Evolutionary conservation across 2,329 filamentous ascomycete species (phyloP).

Genomic region (Sclerotinia subarctica): DNA sequence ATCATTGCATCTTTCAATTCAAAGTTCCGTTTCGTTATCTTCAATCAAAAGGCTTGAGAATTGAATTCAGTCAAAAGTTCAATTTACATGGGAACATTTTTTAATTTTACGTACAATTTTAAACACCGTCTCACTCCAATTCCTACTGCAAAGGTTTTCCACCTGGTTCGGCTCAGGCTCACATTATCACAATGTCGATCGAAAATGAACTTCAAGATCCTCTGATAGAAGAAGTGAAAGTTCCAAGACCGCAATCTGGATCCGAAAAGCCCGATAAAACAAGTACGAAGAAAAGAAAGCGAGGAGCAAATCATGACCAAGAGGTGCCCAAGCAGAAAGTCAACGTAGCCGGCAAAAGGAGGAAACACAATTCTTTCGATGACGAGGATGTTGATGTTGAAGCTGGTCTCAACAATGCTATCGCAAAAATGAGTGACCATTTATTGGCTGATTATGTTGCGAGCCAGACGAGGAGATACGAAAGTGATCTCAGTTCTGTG

Average conservation of each 20-base stretch:
- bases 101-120: neutral
- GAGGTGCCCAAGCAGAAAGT: constrained; percentile 10
- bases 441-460: constrained; percentile 83
- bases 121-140: neutral
- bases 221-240: constrained; percentile 33
- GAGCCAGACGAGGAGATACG: constrained; percentile 73
- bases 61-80: neutral
- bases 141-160: neutral
- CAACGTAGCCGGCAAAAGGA: constrained; percentile 47
- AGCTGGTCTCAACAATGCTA: constrained; percentile 73
- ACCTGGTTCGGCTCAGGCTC: neutral
- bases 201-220: constrained; percentile 35
- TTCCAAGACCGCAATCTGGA: constrained; percentile 27
- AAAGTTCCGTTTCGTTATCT: neutral
- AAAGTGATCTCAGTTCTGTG: constrained; percentile 74
- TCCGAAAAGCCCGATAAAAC: constrained; percentile 18
- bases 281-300: constrained; percentile 37
- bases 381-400: constrained; percentile 62
- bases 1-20: neutral
- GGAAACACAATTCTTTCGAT: constrained; percentile 49
- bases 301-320: constrained; percentile 27
- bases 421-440: constrained; percentile 77
- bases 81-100: neutral
- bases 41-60: neutral
- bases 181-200: constrained; percentile 30